These are phyloP conservation scores for Auriscalpium vulgare DNA, from an alignment of 768 basidiomycete genomes.

Conservation along the genomic window DNA sequence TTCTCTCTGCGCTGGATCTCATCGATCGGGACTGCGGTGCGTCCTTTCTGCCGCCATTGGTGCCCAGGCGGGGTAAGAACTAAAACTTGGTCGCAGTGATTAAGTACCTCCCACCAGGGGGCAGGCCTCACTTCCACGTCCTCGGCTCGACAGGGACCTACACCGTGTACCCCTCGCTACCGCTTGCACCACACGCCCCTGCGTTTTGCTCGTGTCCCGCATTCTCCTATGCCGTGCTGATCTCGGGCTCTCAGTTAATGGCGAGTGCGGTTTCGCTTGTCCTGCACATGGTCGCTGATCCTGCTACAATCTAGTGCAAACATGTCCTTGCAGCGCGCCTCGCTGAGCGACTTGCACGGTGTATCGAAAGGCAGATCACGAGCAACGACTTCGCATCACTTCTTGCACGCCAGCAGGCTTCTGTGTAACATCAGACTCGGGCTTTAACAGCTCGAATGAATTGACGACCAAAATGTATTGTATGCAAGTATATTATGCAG, in stretches of 20 bases:
- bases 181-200: conserved; percentile 25
- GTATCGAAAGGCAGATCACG: conserved; percentile 39
- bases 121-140: conserved; percentile 56
- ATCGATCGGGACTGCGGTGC: conserved; percentile 63
- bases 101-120: conserved; percentile 50
- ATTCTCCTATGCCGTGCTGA: conserved; percentile 56
- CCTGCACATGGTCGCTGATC: background rate
- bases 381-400: conserved; percentile 42
- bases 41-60: conserved; percentile 6
- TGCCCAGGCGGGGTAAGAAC: background rate
- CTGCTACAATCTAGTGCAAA: conserved; percentile 50
- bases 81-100: conserved; percentile 37
- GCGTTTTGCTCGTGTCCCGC: conserved; percentile 73
- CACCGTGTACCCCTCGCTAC: conserved; percentile 43
- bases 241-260: conserved; percentile 55
- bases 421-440: background rate
- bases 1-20: conserved; percentile 70
- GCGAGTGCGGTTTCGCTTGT: conserved; percentile 26
- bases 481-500: no score
- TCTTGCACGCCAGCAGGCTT: conserved; percentile 27
- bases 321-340: conserved; percentile 64
- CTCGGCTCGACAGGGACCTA: conserved; percentile 59
- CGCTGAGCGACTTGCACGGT: conserved; percentile 45
- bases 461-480: background rate
- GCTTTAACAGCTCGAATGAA: background rate